Conservation (phyloP, 140 eudicot species). For the Anethum foeniculum region DNA sequence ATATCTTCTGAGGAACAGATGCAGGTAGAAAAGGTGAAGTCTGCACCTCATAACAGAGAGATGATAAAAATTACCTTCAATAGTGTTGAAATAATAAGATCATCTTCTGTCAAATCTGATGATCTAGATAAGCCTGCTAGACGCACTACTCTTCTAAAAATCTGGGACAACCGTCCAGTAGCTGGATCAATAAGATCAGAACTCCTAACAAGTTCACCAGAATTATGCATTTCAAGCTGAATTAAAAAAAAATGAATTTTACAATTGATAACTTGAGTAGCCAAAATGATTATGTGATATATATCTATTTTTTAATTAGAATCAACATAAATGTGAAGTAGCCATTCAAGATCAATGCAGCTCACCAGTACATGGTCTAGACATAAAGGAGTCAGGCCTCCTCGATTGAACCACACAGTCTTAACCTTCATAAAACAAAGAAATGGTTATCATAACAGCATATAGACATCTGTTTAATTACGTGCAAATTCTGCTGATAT, state of each 20-base stretch:
- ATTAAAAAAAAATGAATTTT: not conserved
- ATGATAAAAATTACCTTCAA: no score
- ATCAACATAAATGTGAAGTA: not conserved
- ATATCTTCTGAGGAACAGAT: no score
- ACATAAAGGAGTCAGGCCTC: constrained; percentile 72
- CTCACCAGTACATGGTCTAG: constrained; percentile 62
- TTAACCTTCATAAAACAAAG: constrained; percentile 25
- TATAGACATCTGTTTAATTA: not conserved
- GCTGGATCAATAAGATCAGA: constrained; percentile 40
- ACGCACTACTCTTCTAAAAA: constrained; percentile 38
- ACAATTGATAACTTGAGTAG: not conserved
- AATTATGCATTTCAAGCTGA: constrained; percentile 71
- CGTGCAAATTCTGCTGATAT: not conserved
- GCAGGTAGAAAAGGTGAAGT: no score
- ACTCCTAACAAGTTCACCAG: constrained; percentile 36
- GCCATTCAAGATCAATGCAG: not conserved
- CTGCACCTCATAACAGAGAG: no score
- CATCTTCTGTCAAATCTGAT: no score
- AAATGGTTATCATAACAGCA: constrained; percentile 1
- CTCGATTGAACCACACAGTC: constrained; percentile 61
- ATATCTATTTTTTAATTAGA: not conserved
- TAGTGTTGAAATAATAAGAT: no score
- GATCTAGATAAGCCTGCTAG: no score
- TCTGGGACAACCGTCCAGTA: constrained; percentile 35
- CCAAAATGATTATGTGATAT: not conserved